phyloP scores from a whole-genome alignment of 768 basidiomycete species.

The Amanita inopinata region DNA sequence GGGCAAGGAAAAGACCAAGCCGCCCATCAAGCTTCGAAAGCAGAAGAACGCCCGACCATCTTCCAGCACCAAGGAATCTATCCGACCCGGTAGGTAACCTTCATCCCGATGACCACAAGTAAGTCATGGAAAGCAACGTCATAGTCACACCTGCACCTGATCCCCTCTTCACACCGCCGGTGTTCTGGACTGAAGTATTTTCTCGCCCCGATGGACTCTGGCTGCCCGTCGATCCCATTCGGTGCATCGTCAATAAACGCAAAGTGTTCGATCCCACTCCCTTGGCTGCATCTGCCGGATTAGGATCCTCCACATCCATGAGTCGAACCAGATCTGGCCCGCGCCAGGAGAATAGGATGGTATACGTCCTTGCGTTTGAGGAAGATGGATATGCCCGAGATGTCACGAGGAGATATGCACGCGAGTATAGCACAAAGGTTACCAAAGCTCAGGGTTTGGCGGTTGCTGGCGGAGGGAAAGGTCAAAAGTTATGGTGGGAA shows the following conservation, averaged over 20 bases:
- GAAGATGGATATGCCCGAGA: slow-evolving; percentile 91
- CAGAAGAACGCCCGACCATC: slow-evolving; percentile 22
- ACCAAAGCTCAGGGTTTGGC: slow-evolving; percentile 59
- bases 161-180: slow-evolving; percentile 62
- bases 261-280: slow-evolving; percentile 69
- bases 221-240: slow-evolving; percentile 88
- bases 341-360: slow-evolving; percentile 64
- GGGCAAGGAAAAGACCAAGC: slow-evolving; percentile 46
- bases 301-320: slow-evolving; percentile 4
- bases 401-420: slow-evolving; percentile 84
- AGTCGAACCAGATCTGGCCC: background rate
- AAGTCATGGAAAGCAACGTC: too few species aligned
- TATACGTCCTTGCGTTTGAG: slow-evolving; percentile 90
- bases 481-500: slow-evolving; percentile 81
- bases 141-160: slow-evolving; percentile 29
- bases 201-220: slow-evolving; percentile 85
- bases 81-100: background rate
- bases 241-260: slow-evolving; percentile 70
- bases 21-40: slow-evolving; percentile 51
- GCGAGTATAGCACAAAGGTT: slow-evolving; percentile 69
- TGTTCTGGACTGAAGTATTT: slow-evolving; percentile 97
- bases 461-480: slow-evolving; percentile 37
- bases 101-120: background rate
- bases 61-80: background rate
- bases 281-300: slow-evolving; percentile 11